A percentile compares a stretch with the other conserved stretches of the same genome.
These are phyloP conservation scores for Gnomoniopsis sp. DNA, from an alignment of 2,329 filamentous ascomycete genomes.

Conservation along the genomic window DNA sequence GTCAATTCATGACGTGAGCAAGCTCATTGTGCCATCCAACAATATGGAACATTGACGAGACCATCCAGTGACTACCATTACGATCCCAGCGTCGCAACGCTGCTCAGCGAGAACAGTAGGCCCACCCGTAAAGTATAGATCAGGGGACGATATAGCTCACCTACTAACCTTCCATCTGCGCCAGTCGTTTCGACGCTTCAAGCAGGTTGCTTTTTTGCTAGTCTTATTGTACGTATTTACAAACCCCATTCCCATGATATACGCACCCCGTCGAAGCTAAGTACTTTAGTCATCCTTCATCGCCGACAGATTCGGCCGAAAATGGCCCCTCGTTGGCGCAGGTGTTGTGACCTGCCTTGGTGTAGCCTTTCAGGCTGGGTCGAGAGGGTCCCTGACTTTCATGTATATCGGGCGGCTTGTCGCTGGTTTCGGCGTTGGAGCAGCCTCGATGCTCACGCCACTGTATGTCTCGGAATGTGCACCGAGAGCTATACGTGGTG, in stretches of 20 bases:
- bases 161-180: slow-evolving; percentile 3
- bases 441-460: slow-evolving; percentile 43
- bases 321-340: slow-evolving; percentile 50
- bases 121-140: not conserved
- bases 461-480: slow-evolving; percentile 48
- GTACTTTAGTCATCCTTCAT: slow-evolving; percentile 38
- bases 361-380: slow-evolving; percentile 60
- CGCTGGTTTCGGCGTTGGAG: slow-evolving; percentile 47
- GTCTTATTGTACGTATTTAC: slow-evolving; percentile 41
- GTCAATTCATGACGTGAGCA: slow-evolving; percentile 7
- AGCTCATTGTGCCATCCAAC: not conserved
- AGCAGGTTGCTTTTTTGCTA: slow-evolving; percentile 64
- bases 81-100: not conserved
- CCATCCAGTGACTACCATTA: slow-evolving; percentile 41
- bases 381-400: slow-evolving; percentile 55
- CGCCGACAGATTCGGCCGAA: slow-evolving; percentile 54
- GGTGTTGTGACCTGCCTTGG: slow-evolving; percentile 58
- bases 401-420: slow-evolving; percentile 65
- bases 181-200: slow-evolving; percentile 66
- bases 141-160: not conserved
- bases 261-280: slow-evolving; percentile 21
- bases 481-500: slow-evolving; percentile 47
- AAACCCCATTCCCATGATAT: not conserved
- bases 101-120: slow-evolving; percentile 46
- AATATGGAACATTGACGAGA: slow-evolving; percentile 28